Evolutionary conservation across 495 filamentous ascomycete genomes (phyloP).

Genomic region (Penicillium subrubescens): DNA sequence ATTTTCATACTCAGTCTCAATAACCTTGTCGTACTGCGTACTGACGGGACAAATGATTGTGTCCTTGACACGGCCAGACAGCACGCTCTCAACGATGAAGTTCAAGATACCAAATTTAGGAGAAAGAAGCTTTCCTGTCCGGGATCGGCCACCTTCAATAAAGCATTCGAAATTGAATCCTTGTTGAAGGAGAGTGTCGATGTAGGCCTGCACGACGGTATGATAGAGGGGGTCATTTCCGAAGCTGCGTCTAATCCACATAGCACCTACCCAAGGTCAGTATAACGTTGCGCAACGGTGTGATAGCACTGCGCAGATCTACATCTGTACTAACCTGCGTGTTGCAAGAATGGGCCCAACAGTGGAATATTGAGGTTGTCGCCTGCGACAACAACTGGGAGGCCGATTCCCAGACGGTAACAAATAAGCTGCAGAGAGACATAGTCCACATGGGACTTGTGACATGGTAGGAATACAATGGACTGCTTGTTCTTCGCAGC

Average conservation of each 20-base stretch:
- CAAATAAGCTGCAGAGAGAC: slow-evolving; percentile 92
- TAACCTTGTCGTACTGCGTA: slow-evolving; percentile 98
- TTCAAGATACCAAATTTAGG: slow-evolving; percentile 96
- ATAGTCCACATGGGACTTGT: slow-evolving; percentile 94
- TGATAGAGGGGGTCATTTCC: slow-evolving; percentile 88
- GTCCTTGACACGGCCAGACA: slow-evolving; percentile 87
- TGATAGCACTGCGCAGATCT: too few species aligned
- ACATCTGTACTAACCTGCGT: slow-evolving; percentile 63
- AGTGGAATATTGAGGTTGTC: slow-evolving; percentile 95
- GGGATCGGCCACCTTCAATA: slow-evolving; percentile 88
- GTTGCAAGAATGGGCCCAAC: slow-evolving; percentile 86
- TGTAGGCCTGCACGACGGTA: slow-evolving; percentile 91
- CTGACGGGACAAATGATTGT: slow-evolving; percentile 92
- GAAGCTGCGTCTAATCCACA: slow-evolving; percentile 95
- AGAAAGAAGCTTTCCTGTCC: slow-evolving; percentile 89
- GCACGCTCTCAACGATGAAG: slow-evolving; percentile 86
- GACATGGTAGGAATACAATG: slow-evolving; percentile 93
- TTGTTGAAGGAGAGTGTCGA: slow-evolving; percentile 86
- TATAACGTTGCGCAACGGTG: not conserved
- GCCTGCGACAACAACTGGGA: slow-evolving; percentile 92
- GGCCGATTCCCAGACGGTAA: slow-evolving; percentile 83
- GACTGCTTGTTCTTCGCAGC: slow-evolving; percentile 87
- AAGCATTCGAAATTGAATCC: slow-evolving; percentile 97
- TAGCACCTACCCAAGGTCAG: slow-evolving; percentile 62
- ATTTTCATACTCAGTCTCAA: slow-evolving; percentile 78